A percentile compares a stretch with the other conserved stretches of the same genome.
phyloP scores from a whole-genome alignment of 1,284 basidiomycete genomes.

The Cutaneotrichosporon sp. region DNA sequence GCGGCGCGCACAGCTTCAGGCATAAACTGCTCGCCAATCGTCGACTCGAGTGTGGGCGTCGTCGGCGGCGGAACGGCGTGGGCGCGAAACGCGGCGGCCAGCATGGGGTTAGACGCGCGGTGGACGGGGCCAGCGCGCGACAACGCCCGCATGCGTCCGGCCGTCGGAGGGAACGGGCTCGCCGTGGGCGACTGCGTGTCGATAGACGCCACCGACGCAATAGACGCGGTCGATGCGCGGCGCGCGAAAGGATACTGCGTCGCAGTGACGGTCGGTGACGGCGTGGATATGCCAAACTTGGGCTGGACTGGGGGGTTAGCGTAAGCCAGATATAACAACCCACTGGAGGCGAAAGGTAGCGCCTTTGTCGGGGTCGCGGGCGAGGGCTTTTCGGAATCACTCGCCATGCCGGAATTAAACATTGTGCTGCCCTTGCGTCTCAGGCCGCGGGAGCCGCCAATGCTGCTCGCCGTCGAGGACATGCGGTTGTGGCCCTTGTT shows the following conservation, averaged over 20 bases:
- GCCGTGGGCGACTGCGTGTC: slow-evolving; percentile 3
- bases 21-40: slow-evolving; percentile 9
- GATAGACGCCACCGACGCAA: not conserved
- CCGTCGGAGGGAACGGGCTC: slow-evolving; percentile 1
- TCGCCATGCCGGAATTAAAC: slow-evolving; percentile 37
- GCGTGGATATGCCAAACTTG: slow-evolving; percentile 29
- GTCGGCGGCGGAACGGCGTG: slow-evolving; percentile 4
- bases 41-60: slow-evolving; percentile 5
- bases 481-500: slow-evolving; percentile 10
- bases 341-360: slow-evolving; percentile 19
- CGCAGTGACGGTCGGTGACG: slow-evolving; percentile 26
- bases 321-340: not conserved
- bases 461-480: slow-evolving; percentile 19
- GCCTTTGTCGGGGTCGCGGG: slow-evolving; percentile 40
- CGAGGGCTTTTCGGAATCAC: slow-evolving; percentile 21
- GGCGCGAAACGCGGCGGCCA: slow-evolving; percentile 32
- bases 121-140: slow-evolving; percentile 29
- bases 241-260: slow-evolving; percentile 34
- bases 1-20: slow-evolving; percentile 5
- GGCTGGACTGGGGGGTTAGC: slow-evolving; percentile 19
- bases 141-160: slow-evolving; percentile 8
- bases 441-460: slow-evolving; percentile 33
- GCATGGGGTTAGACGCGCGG: slow-evolving; percentile 45
- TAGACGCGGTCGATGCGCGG: slow-evolving; percentile 11
- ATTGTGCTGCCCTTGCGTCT: slow-evolving; percentile 44